Evolutionary conservation across 148 eudicot species (phyloP).

Genomic region (Oxyria digyna): DNA sequence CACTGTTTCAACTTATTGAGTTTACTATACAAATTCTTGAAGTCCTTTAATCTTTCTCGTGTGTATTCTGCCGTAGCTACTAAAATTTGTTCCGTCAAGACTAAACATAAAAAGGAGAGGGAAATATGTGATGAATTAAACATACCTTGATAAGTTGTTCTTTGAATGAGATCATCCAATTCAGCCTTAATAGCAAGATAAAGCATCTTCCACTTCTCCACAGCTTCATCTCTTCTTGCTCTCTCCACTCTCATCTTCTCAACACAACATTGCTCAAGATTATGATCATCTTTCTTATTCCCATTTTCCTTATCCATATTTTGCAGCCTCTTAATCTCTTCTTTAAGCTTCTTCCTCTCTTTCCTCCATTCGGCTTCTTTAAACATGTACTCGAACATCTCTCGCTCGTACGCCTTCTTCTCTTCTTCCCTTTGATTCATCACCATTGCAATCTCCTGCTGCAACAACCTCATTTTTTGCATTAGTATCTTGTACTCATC

Average conservation of each 20-base stretch:
- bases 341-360: slow-evolving; percentile 44
- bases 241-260: slow-evolving; percentile 45
- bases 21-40: background rate
- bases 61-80: too few species aligned
- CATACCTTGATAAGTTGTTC: slow-evolving; percentile 21
- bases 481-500: slow-evolving; percentile 21
- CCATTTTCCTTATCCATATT: slow-evolving; percentile 2
- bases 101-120: background rate
- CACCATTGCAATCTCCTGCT: slow-evolving; percentile 34
- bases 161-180: slow-evolving; percentile 64
- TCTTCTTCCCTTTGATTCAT: slow-evolving; percentile 48
- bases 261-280: slow-evolving; percentile 7
- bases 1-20: background rate
- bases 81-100: background rate
- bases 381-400: slow-evolving; percentile 28
- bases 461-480: slow-evolving; percentile 31
- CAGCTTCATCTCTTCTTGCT: slow-evolving; percentile 55
- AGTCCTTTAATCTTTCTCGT: too few species aligned
- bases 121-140: background rate
- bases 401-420: slow-evolving; percentile 33
- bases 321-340: slow-evolving; percentile 31
- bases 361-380: slow-evolving; percentile 64
- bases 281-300: background rate
- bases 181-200: slow-evolving; percentile 76
- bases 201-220: slow-evolving; percentile 74